Evolutionary conservation across 495 filamentous ascomycete genomes (phyloP), one percentile per base, ranked within the genome.

Genomic region (Penicillium daleae): DNA sequence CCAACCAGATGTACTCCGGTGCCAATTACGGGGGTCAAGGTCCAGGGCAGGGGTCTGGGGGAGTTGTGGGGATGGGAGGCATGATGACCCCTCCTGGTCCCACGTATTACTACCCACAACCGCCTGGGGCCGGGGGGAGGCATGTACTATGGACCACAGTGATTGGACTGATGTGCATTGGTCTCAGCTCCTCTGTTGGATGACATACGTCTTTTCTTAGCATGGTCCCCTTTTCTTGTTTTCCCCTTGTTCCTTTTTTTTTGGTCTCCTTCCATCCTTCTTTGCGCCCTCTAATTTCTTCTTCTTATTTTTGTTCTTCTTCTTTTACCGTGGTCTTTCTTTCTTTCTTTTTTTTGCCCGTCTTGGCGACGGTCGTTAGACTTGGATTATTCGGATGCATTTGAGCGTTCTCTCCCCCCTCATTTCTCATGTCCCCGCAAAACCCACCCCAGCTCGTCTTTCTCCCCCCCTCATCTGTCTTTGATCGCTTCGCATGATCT

Each of bases 31-130:
- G 82, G 31, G 73, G 83, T 58, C 79, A 76, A 50, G 82, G 75
- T 63, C 78, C 78, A 59, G 86, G 66, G 44, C 79, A 57, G 81
- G 79, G 58, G 66, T 44, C 79, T 56, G 83, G 79, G 57, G 87
- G 85, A 17, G 83, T 88, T 55, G 84, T 89, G 50, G 89, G 85
- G 29, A 90, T 92, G 85, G 90, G 87, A 52, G 89, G 89, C 0
- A 92, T 93, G 89, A 89, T 93, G 80, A 88, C 90, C 8, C 80
- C 79, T 19, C 89, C 90, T 78, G 83, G 71, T 79, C 84, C 57
- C 80, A 90, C 66, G 75, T 95, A 90, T 74, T 95, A 90, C 69
- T 94, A 92, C 70, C 85, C 88, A 32, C 89, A 86, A 60, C 70
- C 80, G 8, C 77, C 74, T 21, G 68, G 67, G 6, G 21, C 53